Evolutionary conservation across 345 rosid genomes (phyloP).

Genomic region (Leavenworthia alabamica): DNA sequence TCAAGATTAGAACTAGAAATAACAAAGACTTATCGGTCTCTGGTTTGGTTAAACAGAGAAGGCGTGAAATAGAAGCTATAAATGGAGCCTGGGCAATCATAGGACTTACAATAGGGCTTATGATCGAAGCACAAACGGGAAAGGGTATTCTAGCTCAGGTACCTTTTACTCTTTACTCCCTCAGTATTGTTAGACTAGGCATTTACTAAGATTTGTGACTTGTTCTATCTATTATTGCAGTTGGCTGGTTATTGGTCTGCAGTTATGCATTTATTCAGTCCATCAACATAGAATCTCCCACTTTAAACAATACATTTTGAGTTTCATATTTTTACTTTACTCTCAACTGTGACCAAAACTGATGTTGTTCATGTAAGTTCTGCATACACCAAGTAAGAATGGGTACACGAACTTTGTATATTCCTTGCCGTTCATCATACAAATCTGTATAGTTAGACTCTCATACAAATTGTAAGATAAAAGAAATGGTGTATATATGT

Average conservation of each 20-base stretch:
- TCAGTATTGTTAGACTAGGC: neutral
- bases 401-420: too few species aligned
- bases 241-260: conserved; percentile 67
- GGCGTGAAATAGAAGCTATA: conserved; percentile 78
- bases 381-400: too few species aligned
- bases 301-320: neutral
- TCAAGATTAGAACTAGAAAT: neutral
- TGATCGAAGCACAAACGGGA: conserved; percentile 83
- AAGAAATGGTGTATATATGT: too few species aligned
- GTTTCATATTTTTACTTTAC: neutral
- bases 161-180: neutral
- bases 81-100: conserved; percentile 94
- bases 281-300: conserved; percentile 11
- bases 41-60: conserved; percentile 39
- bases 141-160: conserved; percentile 67
- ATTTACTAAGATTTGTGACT: neutral
- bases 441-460: too few species aligned
- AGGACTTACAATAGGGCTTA: conserved; percentile 70
- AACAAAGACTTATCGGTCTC: neutral
- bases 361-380: neutral
- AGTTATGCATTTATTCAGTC: conserved; percentile 26
- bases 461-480: too few species aligned
- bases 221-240: conserved; percentile 35
- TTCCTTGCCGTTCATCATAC: too few species aligned
- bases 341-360: neutral